A percentile compares a stretch with the other conserved stretches of the same genome.
phyloP scores from a whole-genome alignment of 2,329 filamentous ascomycete species.

The Aureobasidium sp. region DNA sequence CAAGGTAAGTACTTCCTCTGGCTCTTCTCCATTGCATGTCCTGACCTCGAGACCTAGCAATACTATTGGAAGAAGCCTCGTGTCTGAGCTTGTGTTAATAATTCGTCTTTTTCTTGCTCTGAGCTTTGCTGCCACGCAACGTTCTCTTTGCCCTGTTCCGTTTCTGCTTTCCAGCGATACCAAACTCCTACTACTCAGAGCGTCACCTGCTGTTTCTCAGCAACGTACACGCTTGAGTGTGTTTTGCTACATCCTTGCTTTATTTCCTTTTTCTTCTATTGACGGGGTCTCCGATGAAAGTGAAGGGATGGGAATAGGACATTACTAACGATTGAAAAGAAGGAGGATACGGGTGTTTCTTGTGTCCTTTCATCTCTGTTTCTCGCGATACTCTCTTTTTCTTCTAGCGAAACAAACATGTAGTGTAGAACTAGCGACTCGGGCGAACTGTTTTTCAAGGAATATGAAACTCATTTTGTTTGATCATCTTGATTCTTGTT shows the following conservation, averaged over 20 bases:
- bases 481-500: neutral
- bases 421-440: slow-evolving; percentile 9
- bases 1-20: slow-evolving; percentile 61
- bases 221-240: neutral
- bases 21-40: neutral
- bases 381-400: neutral
- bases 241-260: neutral
- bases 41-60: slow-evolving; percentile 12
- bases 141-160: neutral
- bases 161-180: neutral
- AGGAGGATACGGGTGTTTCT: neutral
- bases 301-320: neutral
- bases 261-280: neutral
- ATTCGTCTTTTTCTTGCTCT: neutral
- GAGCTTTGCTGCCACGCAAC: neutral
- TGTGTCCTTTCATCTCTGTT: neutral
- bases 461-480: neutral
- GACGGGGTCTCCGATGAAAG: neutral
- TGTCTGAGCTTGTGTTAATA: slow-evolving; percentile 8
- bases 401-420: neutral
- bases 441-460: neutral
- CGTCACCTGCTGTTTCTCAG: neutral
- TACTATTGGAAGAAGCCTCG: slow-evolving; percentile 20
- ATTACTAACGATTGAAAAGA: slow-evolving; percentile 6
- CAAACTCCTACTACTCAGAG: neutral